Evolutionary conservation across 108 stramenopile species (phyloP).

Genomic region (Fragilaria radians): DNA sequence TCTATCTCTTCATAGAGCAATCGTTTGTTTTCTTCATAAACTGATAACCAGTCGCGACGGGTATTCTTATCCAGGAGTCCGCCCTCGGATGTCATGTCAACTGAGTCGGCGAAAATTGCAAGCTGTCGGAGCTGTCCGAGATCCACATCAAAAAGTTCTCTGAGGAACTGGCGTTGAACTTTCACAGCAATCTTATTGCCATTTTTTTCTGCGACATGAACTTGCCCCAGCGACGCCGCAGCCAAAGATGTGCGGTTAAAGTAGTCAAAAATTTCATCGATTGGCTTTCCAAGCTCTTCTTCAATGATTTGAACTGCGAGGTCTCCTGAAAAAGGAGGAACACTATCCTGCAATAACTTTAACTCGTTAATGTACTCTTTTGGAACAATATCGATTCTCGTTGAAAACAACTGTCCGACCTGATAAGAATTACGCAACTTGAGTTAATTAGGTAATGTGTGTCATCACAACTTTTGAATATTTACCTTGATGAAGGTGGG

Average conservation of each 20-base stretch:
- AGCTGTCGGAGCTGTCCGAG: slow-evolving; percentile 83
- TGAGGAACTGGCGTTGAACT: slow-evolving; percentile 87
- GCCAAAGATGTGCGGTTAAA: slow-evolving; percentile 76
- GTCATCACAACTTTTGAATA: too few species aligned
- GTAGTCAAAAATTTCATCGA: slow-evolving; percentile 75
- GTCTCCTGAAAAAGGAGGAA: slow-evolving; percentile 92
- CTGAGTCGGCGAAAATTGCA: slow-evolving; percentile 90
- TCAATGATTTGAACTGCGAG: slow-evolving; percentile 84
- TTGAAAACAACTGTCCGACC: slow-evolving; percentile 93
- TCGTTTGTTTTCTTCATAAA: slow-evolving; percentile 87
- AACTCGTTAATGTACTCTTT: slow-evolving; percentile 94
- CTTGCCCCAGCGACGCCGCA: slow-evolving; percentile 93
- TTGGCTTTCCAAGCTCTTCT: slow-evolving; percentile 83
- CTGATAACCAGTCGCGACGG: slow-evolving; percentile 87
- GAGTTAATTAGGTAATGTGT: too few species aligned
- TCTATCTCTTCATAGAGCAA: slow-evolving; percentile 97
- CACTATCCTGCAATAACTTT: slow-evolving; percentile 89
- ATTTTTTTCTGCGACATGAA: slow-evolving; percentile 88
- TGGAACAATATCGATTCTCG: slow-evolving; percentile 92
- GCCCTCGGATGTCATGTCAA: slow-evolving; percentile 91
- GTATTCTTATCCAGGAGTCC: slow-evolving; percentile 82
- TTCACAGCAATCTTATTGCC: slow-evolving; percentile 84
- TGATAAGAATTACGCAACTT: slow-evolving; percentile 15
- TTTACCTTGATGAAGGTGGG: slow-evolving; percentile 90
- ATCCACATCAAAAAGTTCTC: slow-evolving; percentile 92